Evolutionary conservation across 179 eudicot genomes (phyloP), one percentile per base, ranked within the genome.

Genomic region (Amaranthus tricolor): DNA sequence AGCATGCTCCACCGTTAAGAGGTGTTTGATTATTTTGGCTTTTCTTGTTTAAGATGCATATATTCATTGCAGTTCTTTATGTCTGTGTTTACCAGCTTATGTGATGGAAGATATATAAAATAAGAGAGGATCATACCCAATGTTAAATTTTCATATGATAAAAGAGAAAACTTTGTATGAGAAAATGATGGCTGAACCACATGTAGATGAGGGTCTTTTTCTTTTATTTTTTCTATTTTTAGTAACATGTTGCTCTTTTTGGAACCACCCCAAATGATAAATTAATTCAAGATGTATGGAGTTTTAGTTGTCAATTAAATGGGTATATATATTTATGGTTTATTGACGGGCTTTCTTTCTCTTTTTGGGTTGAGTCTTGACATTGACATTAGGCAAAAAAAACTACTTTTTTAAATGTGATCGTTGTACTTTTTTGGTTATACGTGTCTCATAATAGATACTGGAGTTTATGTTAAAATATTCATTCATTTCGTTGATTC

Each of bases 1-100:
- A 83, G 55, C 85, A 85, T 79, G 88, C 79, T 20, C 83, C 87
- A 45, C 72, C 89, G 52, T 54, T 84, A 60, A 87, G 95, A 89
- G 98, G 98, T 94, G 65, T 68, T n/a, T 62, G 19, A 14, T 45
- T 6, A 49, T 43, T 81, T 74, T 63, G 6, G 43, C 16, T 20
- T 40, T 50, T 6, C 8, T 43, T 55, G 19, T 47, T 15, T 44
- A 56, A 55, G 19, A 68, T 50, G 49, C 51, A 52, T 40, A 62
- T 60, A 4, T 21, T 68, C 4, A 50, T 68, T 20, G 11, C 9
- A 11, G 3, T 4, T 31, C 3, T 31, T 31, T 31, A 31, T 31
- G 40, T 31, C 40, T 31, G 40, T 31, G 40, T 31, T 31, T 31
- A 31, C 40, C 40, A 1, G 40, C 40, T 31, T 31, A 31, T 31